These are phyloP conservation scores for Pseudoneurospora amorphoporcata DNA, from an alignment of 495 filamentous ascomycete genomes.

Conservation along the genomic window DNA sequence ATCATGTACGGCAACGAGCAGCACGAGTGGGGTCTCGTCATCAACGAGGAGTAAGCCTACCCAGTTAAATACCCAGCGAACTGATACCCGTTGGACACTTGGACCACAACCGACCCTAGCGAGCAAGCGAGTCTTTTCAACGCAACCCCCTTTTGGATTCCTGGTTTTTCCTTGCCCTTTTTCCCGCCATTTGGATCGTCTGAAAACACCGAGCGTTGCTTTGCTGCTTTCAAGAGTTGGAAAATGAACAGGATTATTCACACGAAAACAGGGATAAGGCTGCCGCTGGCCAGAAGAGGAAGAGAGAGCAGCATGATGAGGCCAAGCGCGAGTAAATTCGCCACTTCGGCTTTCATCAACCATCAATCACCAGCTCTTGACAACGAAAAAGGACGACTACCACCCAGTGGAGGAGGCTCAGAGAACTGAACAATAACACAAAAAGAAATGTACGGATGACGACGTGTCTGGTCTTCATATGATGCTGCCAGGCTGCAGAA, in stretches of 20 bases:
- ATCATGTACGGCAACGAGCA: conserved; percentile 81
- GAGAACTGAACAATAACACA: neutral
- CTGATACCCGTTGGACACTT: neutral
- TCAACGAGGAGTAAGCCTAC: conserved; percentile 43
- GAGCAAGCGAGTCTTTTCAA: neutral
- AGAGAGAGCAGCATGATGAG: neutral
- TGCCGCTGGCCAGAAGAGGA: neutral
- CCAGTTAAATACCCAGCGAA: conserved; percentile 4
- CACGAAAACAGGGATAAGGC: neutral
- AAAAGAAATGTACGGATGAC: neutral
- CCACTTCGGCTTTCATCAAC: neutral
- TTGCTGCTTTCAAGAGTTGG: neutral
- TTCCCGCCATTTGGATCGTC: neutral
- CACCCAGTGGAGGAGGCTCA: neutral
- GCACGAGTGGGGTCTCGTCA: conserved; percentile 70
- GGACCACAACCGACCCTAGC: neutral
- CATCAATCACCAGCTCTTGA: neutral
- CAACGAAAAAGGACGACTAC: too few relatives aligned
- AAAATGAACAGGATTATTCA: neutral
- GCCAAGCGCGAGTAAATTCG: neutral
- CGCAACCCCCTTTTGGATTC: neutral
- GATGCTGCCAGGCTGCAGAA: neutral
- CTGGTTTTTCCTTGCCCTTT: neutral
- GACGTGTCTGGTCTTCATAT: neutral
- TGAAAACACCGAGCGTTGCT: neutral